Base-by-base conservation (phyloP, 2,329 filamentous ascomycete species). In the Sclerotinia sclerotiorum region DNA sequence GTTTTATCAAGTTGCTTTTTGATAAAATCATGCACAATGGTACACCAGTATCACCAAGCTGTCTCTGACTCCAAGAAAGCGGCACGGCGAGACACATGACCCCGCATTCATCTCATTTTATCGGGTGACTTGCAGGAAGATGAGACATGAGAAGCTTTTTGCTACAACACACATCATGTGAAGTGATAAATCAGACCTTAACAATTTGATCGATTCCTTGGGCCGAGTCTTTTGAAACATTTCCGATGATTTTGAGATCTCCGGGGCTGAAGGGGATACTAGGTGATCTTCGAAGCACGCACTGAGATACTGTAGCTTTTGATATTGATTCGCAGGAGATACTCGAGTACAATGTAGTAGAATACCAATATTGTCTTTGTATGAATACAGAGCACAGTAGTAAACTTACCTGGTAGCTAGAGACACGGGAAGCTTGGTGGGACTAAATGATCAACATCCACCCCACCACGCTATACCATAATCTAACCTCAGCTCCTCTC, bases 81-180 rank as follows among this genome's bases (percentile, higher is more conserved):
- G 54, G 65, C 65, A 67, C n/a, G 39, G 54, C 32, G n/a, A 60
- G 42, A n/a, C 63, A 56, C 61, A 66, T 49, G 44, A 70, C 56
- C 44, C 54, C 55, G 65, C 65, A 44, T 55, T 42, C 27, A 24
- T 48, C 39, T 42, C 42, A 61, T 27, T 32, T 5, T 32, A 32
- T 61, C 58, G 46, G 58, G 44, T 61, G 58, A 24, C 58, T 35
- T 49, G 58, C 29, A 61, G 58, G 10, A 11, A 49, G 27, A 61
- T 49, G 19, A 61, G 58, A 61, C 58, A 61, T 24, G 44, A 35
- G 21, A 21, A 13, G 29, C 21, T 35, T 49, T 24, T 61, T 32
- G 44, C 11, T 32, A 49, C 44, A 19, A 48, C 17, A 24, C 13
- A 35, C 29, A 56, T 17, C 44, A 61, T 49, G 15, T 49, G 15